Percentiles rank a stretch among this genome's conserved stretches.
phyloP scores from a whole-genome alignment of 441 rosid genomes.

The Bocquillonia castaneifolia region DNA sequence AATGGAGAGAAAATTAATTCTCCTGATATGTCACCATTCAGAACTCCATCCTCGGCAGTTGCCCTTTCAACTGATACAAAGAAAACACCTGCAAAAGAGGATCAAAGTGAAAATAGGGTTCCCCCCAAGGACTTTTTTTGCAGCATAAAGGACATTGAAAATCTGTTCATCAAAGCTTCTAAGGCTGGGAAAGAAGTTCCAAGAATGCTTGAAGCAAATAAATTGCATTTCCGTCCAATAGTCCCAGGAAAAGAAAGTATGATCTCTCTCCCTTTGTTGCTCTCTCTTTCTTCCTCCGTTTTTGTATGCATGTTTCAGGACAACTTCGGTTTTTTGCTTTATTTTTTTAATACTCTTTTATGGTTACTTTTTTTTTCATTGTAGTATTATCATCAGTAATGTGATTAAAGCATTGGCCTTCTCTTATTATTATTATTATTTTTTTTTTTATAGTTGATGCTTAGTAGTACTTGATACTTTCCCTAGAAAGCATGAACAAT shows the following conservation, averaged over 20 bases:
- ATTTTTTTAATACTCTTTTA: too few relatives aligned
- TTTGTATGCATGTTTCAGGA: neutral
- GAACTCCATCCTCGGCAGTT: slow-evolving; percentile 38
- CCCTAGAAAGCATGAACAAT: neutral
- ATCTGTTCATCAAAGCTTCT: slow-evolving; percentile 75
- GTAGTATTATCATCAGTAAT: neutral
- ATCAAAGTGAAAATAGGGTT: slow-evolving; percentile 44
- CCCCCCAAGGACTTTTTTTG: slow-evolving; percentile 71
- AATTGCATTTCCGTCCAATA: slow-evolving; percentile 74
- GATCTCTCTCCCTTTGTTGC: slow-evolving; percentile 22
- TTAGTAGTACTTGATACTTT: neutral
- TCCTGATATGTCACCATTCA: slow-evolving; percentile 61
- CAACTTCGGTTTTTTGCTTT: neutral
- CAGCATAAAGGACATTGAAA: slow-evolving; percentile 77
- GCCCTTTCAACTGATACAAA: slow-evolving; percentile 34
- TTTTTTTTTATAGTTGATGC: neutral
- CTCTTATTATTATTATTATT: too few relatives aligned
- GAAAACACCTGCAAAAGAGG: slow-evolving; percentile 47
- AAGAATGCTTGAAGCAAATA: slow-evolving; percentile 96
- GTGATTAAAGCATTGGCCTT: neutral
- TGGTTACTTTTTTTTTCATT: neutral
- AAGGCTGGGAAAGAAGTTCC: slow-evolving; percentile 95
- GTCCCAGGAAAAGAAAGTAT: slow-evolving; percentile 53
- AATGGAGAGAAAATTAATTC: slow-evolving; percentile 51
- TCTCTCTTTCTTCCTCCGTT: neutral